A percentile compares a stretch with the other conserved stretches of the same genome.
These are phyloP conservation scores for Colletotrichum navitas DNA, from an alignment of 2,329 filamentous ascomycete genomes.

Conservation along the genomic window DNA sequence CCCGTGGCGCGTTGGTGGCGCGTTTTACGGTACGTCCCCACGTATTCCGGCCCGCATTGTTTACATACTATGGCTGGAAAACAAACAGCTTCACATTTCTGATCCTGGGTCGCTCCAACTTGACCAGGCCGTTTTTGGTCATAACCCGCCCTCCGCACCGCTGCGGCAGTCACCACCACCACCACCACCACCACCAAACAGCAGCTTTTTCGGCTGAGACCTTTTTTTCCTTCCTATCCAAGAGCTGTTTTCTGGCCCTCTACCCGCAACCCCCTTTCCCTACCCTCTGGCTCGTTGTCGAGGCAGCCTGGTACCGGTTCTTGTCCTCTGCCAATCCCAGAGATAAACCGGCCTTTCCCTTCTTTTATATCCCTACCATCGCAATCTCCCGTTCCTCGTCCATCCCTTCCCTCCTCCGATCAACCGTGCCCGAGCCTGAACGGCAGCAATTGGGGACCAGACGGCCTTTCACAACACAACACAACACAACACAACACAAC, in stretches of 20 bases:
- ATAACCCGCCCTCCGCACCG: constrained; percentile 34
- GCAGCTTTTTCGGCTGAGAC: constrained; percentile 20
- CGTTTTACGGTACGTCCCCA: constrained; percentile 33
- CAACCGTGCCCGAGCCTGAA: constrained; percentile 9
- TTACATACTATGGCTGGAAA: constrained; percentile 27
- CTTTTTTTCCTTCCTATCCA: constrained; percentile 29
- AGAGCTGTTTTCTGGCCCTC: constrained; percentile 27
- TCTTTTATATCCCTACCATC: constrained; percentile 26
- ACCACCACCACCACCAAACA: constrained; percentile 37
- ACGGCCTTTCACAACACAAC: not conserved
- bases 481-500: not conserved
- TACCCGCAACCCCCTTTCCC: constrained; percentile 12
- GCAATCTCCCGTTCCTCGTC: constrained; percentile 33
- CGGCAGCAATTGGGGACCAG: constrained; percentile 11
- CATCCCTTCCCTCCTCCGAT: constrained; percentile 34
- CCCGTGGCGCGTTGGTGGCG: constrained; percentile 21
- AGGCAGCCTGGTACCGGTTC: constrained; percentile 33
- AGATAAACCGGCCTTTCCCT: constrained; percentile 34
- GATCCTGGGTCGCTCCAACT: constrained; percentile 27
- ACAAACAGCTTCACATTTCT: constrained; percentile 40
- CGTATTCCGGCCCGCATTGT: constrained; percentile 22
- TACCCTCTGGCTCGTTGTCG: constrained; percentile 30
- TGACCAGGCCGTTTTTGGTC: constrained; percentile 37
- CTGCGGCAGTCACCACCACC: constrained; percentile 26
- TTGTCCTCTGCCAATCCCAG: constrained; percentile 13